Percentiles rank a stretch among this genome's conserved stretches.
Conservation (phyloP, 164 flowering plant genomes). For the Euptelea pleiosperma region DNA sequence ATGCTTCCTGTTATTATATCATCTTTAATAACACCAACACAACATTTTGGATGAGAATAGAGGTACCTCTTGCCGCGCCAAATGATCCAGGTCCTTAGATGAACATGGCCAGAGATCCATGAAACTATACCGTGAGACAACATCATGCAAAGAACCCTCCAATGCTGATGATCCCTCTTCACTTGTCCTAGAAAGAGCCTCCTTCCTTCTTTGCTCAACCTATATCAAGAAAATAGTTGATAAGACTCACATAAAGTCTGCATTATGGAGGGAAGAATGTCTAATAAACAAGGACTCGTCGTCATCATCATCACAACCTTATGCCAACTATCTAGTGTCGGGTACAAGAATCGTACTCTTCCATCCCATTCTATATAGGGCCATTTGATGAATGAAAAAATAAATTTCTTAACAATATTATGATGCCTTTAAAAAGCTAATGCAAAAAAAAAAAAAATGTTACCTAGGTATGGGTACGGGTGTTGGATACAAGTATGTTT, state of each 20-base stretch:
- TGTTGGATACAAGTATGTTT: no score
- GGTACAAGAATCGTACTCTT: no score
- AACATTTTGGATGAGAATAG: not conserved
- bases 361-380: no score
- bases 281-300: no score
- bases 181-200: conserved; percentile 67
- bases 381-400: no score
- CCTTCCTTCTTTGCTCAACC: conserved; percentile 96
- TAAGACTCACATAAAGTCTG: not conserved
- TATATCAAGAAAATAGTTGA: conserved; percentile 17
- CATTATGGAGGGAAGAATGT: no score
- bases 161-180: conserved; percentile 61
- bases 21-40: not conserved
- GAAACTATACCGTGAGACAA: conserved; percentile 81
- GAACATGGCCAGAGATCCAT: conserved; percentile 98
- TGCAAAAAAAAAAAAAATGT: no score
- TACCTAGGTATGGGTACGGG: no score
- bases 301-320: no score
- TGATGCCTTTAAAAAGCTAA: no score
- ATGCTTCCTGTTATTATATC: not conserved
- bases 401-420: no score
- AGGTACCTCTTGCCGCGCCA: conserved; percentile 76
- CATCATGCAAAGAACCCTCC: conserved; percentile 82
- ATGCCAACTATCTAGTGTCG: no score
- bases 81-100: conserved; percentile 79